Percentiles rank a stretch among this genome's conserved stretches.
Evolutionary conservation across 164 flowering plant genomes (phyloP).

Genomic region (Vitis rotundifolia): DNA sequence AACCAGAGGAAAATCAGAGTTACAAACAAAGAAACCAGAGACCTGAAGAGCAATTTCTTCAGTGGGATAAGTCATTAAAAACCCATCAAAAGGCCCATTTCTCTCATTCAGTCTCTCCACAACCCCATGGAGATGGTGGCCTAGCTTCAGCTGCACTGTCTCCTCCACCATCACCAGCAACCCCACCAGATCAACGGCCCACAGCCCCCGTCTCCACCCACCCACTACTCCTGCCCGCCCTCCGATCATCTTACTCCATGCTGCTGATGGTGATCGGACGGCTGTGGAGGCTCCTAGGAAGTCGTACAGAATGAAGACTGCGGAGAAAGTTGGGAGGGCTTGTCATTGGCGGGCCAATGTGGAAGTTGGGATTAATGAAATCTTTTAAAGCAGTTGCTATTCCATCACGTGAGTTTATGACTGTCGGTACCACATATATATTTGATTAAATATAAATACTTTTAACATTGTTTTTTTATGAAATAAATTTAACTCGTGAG

Average conservation of each 20-base stretch:
- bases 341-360: background rate
- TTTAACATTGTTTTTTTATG: too few relatives aligned
- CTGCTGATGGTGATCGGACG: background rate
- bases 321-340: too few relatives aligned
- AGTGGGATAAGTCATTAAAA: slow-evolving; percentile 46
- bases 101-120: slow-evolving; percentile 36
- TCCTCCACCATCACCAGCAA: slow-evolving; percentile 6
- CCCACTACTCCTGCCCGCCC: background rate
- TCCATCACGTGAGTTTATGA: too few relatives aligned
- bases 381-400: too few relatives aligned
- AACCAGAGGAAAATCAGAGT: slow-evolving; percentile 29
- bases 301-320: background rate
- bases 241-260: background rate
- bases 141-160: slow-evolving; percentile 24
- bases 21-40: slow-evolving; percentile 33
- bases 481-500: too few relatives aligned
- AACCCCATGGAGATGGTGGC: slow-evolving; percentile 31
- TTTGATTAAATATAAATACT: too few relatives aligned
- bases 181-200: slow-evolving; percentile 2
- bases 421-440: too few relatives aligned
- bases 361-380: too few relatives aligned
- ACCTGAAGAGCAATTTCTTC: slow-evolving; percentile 30
- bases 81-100: slow-evolving; percentile 48
- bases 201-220: background rate
- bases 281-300: background rate